Base-by-base conservation (phyloP, 345 rosid genomes). In the Abelmoschus esculentus region DNA sequence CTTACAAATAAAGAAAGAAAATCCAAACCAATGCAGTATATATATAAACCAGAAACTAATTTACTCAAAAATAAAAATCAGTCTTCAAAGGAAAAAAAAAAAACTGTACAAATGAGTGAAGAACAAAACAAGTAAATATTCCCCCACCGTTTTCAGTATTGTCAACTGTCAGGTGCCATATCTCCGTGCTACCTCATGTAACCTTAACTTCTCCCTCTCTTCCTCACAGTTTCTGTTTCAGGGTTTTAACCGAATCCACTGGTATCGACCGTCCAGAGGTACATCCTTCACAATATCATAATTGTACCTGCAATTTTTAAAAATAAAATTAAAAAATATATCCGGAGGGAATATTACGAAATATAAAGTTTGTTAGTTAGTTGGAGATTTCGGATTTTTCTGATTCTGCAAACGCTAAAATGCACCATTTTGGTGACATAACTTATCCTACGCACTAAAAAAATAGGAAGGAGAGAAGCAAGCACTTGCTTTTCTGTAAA, bases 191-290 rank as follows among this genome's bases (percentile, higher is more conserved):
- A 22, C 26, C 26, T 22, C 26, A 22, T 22, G 26, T 22, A 22
- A 22, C 26, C 26, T 22, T 22, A 22, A 22, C 26, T 22, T 22
- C 26, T 22, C 44, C 11, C 11, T 40, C 44, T 40, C 60, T 56
- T 22, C 26, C 26, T 0, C 26, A 22, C 61, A 10, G 7, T 56
- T 56, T 56, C 61, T 3, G 7, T 56, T 56, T 56, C 32, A 56
- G 14, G 31, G 60, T n/a, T 56, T 56, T 70, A 86, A 57, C 11
- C 74, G 83, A 81, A 80, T 71, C 96, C 96, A 87, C 77, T 83
- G 71, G 88, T 84, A 89, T 10, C 89, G 88, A 63, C 96, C 96
- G 59, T 83, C 71, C 38, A 89, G 76, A 32, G 96, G 90, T 76
- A 57, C 69, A 42, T 89, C 96, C 75, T 84, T 89, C 70, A 62